Evolutionary conservation across 2,329 filamentous ascomycete genomes (phyloP), one percentile per base, ranked within the genome.

Genomic region (Orbilia oligospora): DNA sequence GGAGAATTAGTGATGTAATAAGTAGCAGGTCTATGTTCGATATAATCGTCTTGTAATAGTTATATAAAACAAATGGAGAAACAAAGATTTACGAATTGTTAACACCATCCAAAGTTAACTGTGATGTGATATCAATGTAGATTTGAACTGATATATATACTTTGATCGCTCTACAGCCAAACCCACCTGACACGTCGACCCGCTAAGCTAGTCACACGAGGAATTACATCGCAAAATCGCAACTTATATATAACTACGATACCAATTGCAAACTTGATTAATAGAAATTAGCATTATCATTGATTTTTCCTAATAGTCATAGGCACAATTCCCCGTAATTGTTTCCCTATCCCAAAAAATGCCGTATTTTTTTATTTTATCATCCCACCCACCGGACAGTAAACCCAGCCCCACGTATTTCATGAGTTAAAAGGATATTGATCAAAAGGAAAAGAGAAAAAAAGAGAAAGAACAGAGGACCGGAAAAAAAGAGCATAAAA

Each of bases 251-350:
- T 30, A 30, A 30, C 27, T 30, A 30, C 27, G 27, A 30, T 30
- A 30, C 6, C 27, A n/a, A n/a, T n/a, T n/a, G n/a, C n/a, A 51
- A 55, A 33, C 24, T 30, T 18, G 5, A n/a, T 61, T 61, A 61
- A 56, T 49, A 71, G 49, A 77, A 46, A 77, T 77, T 77, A 77
- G 53, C 73, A 77, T 77, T 77, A 77, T 77, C 73, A 77, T 77
- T 77, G 49, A 71, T 70, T 70, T 24, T 27, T 76, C 61, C 65
- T 70, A 68, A 51, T 63, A 55, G 63, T 76, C 72, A 66, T 76
- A 76, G 65, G 56, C 69, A 24, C 41, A 27, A 33, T 49, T 49
- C 61, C 61, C 61, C 61, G 20, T 63, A 24, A 65, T 55, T 44
- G 20, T 18, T 44, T 55, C 24, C 48, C 44, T 33, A 18, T 65